Base-by-base conservation (phyloP, 2,329 filamentous ascomycete species). In the Epichloe gansuensis region DNA sequence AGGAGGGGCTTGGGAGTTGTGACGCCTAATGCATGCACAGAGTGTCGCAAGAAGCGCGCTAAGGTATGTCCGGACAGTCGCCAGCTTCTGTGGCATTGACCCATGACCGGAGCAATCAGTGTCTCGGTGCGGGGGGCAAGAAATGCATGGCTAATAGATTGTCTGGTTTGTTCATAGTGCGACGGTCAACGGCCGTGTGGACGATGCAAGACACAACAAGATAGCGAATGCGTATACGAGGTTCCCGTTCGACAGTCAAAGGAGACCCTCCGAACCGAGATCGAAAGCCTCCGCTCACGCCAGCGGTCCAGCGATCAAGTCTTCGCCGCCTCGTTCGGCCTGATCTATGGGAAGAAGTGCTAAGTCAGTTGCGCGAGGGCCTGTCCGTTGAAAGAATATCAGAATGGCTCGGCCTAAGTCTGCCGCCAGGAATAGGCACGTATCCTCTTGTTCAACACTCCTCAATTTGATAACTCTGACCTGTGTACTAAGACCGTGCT, bases 171-270 rank as follows among this genome's bases (percentile, higher is more conserved):
- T 34, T 25, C 23, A 39, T 31, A 81, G 78, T 84, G 81, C 60
- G 80, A 84, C 59, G 81, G 81, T 6, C 69, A 75, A 48, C 72
- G 61, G 34, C 80, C 78, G 3, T 82, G 78, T 57, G 70, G 71
- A 37, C 71, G 81, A 55, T 84, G 81, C 65, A 73, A 69, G 54
- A 57, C 67, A 0, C 79, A 82, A 56, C 75, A 74, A 51, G 75
- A 76, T 35, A 65, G 74, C 41, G 74, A 81, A 25, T 84, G 81
- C 55, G 61, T 81, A 25, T 84, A 84, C 67, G 79, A 83, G 57
- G 62, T 81, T 7, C 81, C 80, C 0, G 75, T 83, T 5, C 78
- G 81, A 45, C 80, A 82, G 58, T 82, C 80, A 11, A 84, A 84
- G 56, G 80, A 83, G 55, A 74, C 75, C 50, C 71, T 84, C 5